Percentiles rank a stretch among this genome's conserved stretches.
Conservation (phyloP, 2,329 filamentous ascomycete genomes). For the Emergomyces orientalis region DNA sequence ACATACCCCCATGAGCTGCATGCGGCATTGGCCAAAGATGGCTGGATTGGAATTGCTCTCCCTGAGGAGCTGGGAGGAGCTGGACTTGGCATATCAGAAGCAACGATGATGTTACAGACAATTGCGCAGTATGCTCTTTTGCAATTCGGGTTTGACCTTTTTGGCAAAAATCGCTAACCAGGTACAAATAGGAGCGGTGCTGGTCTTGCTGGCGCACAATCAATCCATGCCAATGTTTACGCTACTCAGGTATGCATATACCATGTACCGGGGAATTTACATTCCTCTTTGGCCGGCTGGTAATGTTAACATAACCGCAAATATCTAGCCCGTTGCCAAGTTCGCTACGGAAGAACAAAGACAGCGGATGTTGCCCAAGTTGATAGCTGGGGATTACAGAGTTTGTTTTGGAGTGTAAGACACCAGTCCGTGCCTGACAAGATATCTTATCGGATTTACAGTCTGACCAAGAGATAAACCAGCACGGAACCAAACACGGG, state of each 20-base stretch:
- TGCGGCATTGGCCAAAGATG: constrained; percentile 60
- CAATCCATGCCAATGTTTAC: constrained; percentile 48
- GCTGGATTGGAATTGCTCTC: constrained; percentile 73
- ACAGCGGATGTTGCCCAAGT: constrained; percentile 54
- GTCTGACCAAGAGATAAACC: background rate
- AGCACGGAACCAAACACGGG: constrained; percentile 71
- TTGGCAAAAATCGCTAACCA: background rate
- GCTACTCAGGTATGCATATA: constrained; percentile 49
- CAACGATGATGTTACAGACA: constrained; percentile 80
- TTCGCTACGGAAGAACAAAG: constrained; percentile 61
- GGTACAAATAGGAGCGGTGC: constrained; percentile 48
- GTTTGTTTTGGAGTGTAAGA: constrained; percentile 64
- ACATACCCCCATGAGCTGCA: constrained; percentile 68
- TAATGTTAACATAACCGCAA: background rate
- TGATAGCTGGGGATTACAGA: constrained; percentile 62
- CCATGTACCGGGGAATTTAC: background rate
- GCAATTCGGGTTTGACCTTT: background rate
- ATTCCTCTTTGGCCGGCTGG: background rate
- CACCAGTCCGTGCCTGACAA: constrained; percentile 1
- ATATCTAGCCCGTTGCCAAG: constrained; percentile 49
- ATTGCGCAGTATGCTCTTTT: constrained; percentile 50
- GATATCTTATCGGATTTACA: background rate
- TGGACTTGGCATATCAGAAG: constrained; percentile 67
- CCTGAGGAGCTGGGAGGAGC: constrained; percentile 66
- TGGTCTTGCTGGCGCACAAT: constrained; percentile 60